Base-by-base conservation (phyloP, 345 rosid genomes). In the Euclidium syriacum region DNA sequence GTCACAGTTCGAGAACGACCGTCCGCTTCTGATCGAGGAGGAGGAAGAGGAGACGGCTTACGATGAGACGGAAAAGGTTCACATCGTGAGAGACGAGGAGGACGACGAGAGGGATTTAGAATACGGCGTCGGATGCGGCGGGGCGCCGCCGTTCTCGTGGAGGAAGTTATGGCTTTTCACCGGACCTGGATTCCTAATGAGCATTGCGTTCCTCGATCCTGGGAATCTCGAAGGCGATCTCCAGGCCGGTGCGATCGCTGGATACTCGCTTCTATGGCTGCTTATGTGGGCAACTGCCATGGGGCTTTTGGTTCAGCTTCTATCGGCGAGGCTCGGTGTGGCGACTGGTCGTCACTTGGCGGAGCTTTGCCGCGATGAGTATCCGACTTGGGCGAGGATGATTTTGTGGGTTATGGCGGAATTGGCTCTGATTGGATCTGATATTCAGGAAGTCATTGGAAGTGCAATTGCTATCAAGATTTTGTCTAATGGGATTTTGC, bases 161-260 rank as follows among this genome's bases (percentile, higher is more conserved):
- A 73, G 70, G 77, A 89, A 91, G 78, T 61, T 91, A 1, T 91
- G 98, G 95, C 77, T 91, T 3, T 91, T 91, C 74, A 88, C 96
- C 0, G 98, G 96, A 3, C 98, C 98, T 1, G 98, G 98, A 1
- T 92, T 92, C 50, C 25, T 89, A 18, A 89, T 89, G 98, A 86
- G 95, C 70, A 92, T 92, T 26, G 98, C 96, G 7, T 92, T 92
- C 56, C 75, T 92, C 9, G 98, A 92, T 77, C 98, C 96, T 2
- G 96, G 98, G 11, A 92, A 92, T 71, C 66, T 92, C 51, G 98
- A 92, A 67, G 98, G 96, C 14, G 95, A 89, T 81, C 95, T 92
- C 19, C 96, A 92, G 72, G 78, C 96, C 3, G 98, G 96, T 0
- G 98, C 98, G 10, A 70, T 92, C 54, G 98, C 98, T 12, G 98